Evolutionary conservation across 805 yeast species (phyloP).

Genomic region (Tetrapisispora taiwanensis): DNA sequence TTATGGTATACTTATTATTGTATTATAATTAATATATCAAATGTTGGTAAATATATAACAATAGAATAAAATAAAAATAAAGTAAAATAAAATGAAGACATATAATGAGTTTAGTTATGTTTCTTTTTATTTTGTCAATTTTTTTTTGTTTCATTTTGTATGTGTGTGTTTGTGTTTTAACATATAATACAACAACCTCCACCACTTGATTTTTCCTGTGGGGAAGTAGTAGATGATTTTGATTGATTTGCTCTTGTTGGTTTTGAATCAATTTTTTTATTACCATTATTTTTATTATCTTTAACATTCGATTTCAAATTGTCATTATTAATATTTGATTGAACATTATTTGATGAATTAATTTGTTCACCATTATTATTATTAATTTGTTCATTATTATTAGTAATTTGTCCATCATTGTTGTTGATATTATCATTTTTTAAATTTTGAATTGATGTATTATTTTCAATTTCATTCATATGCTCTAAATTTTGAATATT

Average conservation of each 20-base stretch:
- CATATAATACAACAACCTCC: conserved; percentile 31
- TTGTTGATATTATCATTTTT: not conserved
- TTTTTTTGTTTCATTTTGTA: too few relatives aligned
- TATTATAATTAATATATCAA: too few relatives aligned
- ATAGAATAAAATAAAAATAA: too few relatives aligned
- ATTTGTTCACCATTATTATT: not conserved
- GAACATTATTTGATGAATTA: not conserved
- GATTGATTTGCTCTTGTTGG: conserved; percentile 6
- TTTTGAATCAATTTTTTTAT: conserved; percentile 3
- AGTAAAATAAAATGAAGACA: too few relatives aligned
- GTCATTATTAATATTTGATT: not conserved
- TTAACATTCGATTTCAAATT: not conserved
- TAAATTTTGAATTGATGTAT: not conserved
- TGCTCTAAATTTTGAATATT: conserved; percentile 8
- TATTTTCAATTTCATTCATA: conserved; percentile 3
- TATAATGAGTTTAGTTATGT: too few relatives aligned
- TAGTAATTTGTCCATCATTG: not conserved
- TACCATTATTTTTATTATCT: not conserved
- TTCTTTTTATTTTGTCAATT: too few relatives aligned
- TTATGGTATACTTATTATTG: too few relatives aligned
- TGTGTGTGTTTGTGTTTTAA: too few relatives aligned
- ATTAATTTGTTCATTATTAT: not conserved
- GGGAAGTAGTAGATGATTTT: not conserved
- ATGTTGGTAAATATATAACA: too few relatives aligned
- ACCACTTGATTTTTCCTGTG: conserved; percentile 11